Percentiles rank a stretch among this genome's conserved stretches.
Conservation (phyloP, 495 filamentous ascomycete genomes). For the Coniosporium apollinis region DNA sequence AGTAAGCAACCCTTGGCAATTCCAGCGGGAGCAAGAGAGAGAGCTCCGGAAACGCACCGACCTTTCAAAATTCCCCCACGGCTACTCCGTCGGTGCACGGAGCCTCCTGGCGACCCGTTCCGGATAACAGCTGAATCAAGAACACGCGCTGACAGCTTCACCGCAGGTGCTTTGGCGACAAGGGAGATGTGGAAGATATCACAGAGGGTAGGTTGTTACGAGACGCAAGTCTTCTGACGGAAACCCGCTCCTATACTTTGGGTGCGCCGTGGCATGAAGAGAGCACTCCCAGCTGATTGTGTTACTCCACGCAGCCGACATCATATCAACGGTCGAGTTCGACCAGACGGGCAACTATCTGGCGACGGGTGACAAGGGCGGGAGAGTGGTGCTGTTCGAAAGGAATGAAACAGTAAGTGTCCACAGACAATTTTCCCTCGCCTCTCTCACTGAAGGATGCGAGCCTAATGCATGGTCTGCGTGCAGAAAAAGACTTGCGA, state of each 20-base stretch:
- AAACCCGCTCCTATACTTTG: too few relatives aligned
- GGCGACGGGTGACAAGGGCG: slow-evolving; percentile 95
- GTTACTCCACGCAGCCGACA: slow-evolving; percentile 61
- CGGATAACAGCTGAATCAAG: too few relatives aligned
- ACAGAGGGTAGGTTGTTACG: slow-evolving; percentile 74
- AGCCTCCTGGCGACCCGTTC: too few relatives aligned
- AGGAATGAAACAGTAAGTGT: slow-evolving; percentile 81
- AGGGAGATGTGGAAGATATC: slow-evolving; percentile 98
- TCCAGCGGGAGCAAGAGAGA: slow-evolving; percentile 3
- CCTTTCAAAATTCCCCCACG: too few relatives aligned
- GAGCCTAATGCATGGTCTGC: too few relatives aligned
- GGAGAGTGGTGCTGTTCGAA: slow-evolving; percentile 90
- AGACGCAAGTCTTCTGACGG: neutral
- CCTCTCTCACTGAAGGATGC: neutral
- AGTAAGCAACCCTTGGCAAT: slow-evolving; percentile 50
- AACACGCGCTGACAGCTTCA: too few relatives aligned
- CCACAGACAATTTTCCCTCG: neutral
- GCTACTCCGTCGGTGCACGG: too few relatives aligned
- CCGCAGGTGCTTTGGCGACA: slow-evolving; percentile 97
- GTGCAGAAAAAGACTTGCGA: slow-evolving; percentile 97
- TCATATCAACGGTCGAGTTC: slow-evolving; percentile 98
- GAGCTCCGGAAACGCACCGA: too few relatives aligned
- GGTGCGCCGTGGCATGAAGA: too few relatives aligned
- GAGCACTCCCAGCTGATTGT: too few relatives aligned
- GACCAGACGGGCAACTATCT: slow-evolving; percentile 98